Evolutionary conservation across 108 stramenopile genomes (phyloP), one percentile per base, ranked within the genome.

Genomic region (Skeletonema tropicum): DNA sequence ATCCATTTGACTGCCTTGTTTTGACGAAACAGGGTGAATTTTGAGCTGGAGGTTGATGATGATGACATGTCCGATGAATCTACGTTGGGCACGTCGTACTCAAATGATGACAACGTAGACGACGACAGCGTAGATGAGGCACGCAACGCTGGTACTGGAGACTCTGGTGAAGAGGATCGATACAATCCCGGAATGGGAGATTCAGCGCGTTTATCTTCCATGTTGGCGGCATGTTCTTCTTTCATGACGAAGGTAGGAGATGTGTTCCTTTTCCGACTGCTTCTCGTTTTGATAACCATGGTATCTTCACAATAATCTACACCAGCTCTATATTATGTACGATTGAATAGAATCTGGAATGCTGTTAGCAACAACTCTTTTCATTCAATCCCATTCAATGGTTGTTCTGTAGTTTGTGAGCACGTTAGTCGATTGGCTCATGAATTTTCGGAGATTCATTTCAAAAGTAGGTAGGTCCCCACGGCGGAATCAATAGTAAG

Each of bases 1-100:
- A 49, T 49, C 48, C 48, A 49, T 49, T 49, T 49, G 48, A 49
- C 12, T 17, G 48, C 48, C 48, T 49, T 49, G 6, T 49, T 49
- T 4, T 49, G 48, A 49, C 48, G 14, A 2, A 49, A 49, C 19
- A 7, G 21, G 48, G 48, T 21, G 48, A 49, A 49, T 19, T 19
- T 49, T 19, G 48, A 49, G 6, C 19, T 19, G 5, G 19, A 19
- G 6, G 17, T 0, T 21, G 48, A 46, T n/a, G n/a, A 17, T 3
- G 48, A 19, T 3, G 48, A 49, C 48, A 2, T 19, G 7, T 49
- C 48, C 4, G 48, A 19, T 19, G 48, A 19, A 14, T 49, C 48
- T 49, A 19, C 48, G 21, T 49, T 14, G 12, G 48, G 48, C 48
- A 49, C 6, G 21, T 21, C 19, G 17, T 49, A 49, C 5, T 49